Evolutionary conservation across 805 yeast species (phyloP).

Genomic region (Nakazawaea wickerhamii): DNA sequence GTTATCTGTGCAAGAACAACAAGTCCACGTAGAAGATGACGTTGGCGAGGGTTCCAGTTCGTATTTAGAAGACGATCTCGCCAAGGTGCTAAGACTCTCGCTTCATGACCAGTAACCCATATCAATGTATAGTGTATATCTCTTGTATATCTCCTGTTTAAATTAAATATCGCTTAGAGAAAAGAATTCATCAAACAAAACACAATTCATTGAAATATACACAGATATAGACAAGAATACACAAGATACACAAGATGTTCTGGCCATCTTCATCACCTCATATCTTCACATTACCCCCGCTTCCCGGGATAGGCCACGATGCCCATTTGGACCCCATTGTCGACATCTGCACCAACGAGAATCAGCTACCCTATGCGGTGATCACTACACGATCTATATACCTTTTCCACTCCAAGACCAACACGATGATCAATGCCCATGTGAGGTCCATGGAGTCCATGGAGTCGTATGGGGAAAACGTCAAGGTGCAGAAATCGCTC

Average conservation of each 20-base stretch:
- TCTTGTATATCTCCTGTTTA: too few species aligned
- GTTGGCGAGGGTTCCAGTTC: background rate
- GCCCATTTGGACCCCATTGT: constrained; percentile 28
- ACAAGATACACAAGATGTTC: constrained; percentile 19
- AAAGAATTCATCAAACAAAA: too few species aligned
- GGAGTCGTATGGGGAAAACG: constrained; percentile 41
- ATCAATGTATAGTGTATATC: background rate
- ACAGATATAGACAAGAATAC: too few species aligned
- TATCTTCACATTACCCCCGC: constrained; percentile 20
- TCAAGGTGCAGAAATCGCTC: constrained; percentile 32
- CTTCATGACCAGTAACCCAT: too few species aligned
- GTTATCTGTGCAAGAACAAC: background rate
- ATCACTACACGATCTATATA: constrained; percentile 10
- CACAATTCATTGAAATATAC: too few species aligned
- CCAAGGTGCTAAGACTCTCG: too few species aligned
- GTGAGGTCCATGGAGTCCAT: constrained; percentile 38
- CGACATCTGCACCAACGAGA: constrained; percentile 18
- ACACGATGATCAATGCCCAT: constrained; percentile 44
- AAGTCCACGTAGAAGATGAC: background rate
- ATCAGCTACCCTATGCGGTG: constrained; percentile 10
- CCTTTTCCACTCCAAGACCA: constrained; percentile 23
- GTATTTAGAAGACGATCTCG: background rate
- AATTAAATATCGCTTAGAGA: too few species aligned
- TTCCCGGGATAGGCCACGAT: constrained; percentile 1
- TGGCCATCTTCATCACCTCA: constrained; percentile 28